Percentiles rank a stretch among this genome's conserved stretches.
phyloP scores from a whole-genome alignment of 2,329 filamentous ascomycete genomes.

The Amylocarpus encephaloides region DNA sequence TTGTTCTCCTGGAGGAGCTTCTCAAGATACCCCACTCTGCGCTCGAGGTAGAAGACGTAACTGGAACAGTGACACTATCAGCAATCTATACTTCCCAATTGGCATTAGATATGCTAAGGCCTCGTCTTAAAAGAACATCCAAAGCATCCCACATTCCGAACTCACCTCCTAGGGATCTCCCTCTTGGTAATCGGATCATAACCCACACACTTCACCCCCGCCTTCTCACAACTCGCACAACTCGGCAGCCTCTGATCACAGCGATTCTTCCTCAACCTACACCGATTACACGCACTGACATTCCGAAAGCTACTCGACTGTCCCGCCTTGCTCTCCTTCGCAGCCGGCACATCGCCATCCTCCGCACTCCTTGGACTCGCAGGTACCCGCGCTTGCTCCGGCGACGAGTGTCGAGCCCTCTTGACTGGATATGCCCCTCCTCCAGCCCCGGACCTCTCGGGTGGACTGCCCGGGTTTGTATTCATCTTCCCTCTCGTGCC shows the following conservation, averaged over 20 bases:
- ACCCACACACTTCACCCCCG: conserved; percentile 83
- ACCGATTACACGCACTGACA: conserved; percentile 92
- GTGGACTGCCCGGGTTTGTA: conserved; percentile 20
- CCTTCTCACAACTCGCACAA: conserved; percentile 89
- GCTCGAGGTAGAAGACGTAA: conserved; percentile 94
- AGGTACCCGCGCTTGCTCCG: conserved; percentile 30
- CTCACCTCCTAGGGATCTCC: conserved; percentile 74
- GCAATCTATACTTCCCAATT: background rate
- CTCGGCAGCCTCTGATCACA: conserved; percentile 91
- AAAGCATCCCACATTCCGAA: conserved; percentile 6
- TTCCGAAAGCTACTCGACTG: conserved; percentile 70
- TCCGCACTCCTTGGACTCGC: conserved; percentile 21
- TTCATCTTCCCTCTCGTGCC: background rate
- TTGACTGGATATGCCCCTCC: conserved; percentile 45
- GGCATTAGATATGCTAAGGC: background rate
- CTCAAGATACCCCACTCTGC: conserved; percentile 77
- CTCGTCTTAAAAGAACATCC: background rate
- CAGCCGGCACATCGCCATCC: conserved; percentile 10
- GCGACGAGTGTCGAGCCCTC: conserved; percentile 49
- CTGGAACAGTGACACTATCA: conserved; percentile 35
- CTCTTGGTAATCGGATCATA: conserved; percentile 96
- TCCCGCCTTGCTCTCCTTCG: conserved; percentile 41
- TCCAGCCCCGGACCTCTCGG: conserved; percentile 25
- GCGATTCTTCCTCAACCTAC: conserved; percentile 84
- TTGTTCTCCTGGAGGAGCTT: conserved; percentile 61